Conservation (phyloP, 2,329 filamentous ascomycete species). For the Pseudogymnoascus sp. region DNA sequence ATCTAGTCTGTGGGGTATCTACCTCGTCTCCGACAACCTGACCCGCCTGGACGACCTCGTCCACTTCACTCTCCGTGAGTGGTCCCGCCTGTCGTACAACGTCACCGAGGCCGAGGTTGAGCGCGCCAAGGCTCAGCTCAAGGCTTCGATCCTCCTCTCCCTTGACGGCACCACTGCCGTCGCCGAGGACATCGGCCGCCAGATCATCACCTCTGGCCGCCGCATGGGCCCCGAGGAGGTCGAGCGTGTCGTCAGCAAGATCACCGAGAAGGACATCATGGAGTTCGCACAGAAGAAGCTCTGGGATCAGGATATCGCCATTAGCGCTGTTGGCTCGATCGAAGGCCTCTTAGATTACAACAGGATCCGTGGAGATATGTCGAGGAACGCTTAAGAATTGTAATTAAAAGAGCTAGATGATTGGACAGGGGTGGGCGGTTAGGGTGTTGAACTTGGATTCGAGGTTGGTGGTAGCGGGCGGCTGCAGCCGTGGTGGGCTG, state of each 20-base stretch:
- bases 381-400: slow-evolving; percentile 51
- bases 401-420: slow-evolving; percentile 8
- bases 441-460: slow-evolving; percentile 1
- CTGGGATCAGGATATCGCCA: slow-evolving; percentile 94
- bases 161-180: slow-evolving; percentile 96
- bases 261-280: slow-evolving; percentile 96
- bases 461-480: neutral
- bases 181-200: slow-evolving; percentile 95
- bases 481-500: neutral
- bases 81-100: slow-evolving; percentile 86
- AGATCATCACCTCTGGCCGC: slow-evolving; percentile 94
- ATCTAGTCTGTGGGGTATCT: slow-evolving; percentile 94
- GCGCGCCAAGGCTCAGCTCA: slow-evolving; percentile 97
- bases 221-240: slow-evolving; percentile 89
- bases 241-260: slow-evolving; percentile 78
- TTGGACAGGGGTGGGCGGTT: neutral
- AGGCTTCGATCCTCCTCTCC: slow-evolving; percentile 93
- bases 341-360: slow-evolving; percentile 79
- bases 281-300: slow-evolving; percentile 89
- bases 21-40: slow-evolving; percentile 86
- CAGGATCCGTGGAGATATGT: slow-evolving; percentile 76
- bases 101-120: slow-evolving; percentile 88
- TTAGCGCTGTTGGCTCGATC: slow-evolving; percentile 87
- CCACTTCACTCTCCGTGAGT: slow-evolving; percentile 97
- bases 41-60: slow-evolving; percentile 88